phyloP scores from a whole-genome alignment of 2,329 filamentous ascomycete genomes.

The Herpotrichia juniperi region DNA sequence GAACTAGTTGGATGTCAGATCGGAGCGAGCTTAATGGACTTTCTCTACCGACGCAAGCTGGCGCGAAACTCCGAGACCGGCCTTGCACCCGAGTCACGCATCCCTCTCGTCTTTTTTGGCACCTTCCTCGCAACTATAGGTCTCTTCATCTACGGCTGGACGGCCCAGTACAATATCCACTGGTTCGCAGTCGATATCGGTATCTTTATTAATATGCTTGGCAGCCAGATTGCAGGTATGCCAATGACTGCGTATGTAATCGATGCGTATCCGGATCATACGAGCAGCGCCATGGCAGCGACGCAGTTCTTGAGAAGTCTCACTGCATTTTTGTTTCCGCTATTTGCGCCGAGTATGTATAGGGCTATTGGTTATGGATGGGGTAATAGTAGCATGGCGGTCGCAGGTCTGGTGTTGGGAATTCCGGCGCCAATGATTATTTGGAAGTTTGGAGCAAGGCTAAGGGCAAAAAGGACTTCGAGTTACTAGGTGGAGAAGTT shows the following conservation, averaged over 20 bases:
- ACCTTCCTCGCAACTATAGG: conserved; percentile 25
- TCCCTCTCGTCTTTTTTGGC: conserved; percentile 27
- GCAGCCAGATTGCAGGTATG: conserved; percentile 41
- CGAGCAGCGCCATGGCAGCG: conserved; percentile 25
- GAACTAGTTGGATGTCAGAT: conserved; percentile 66
- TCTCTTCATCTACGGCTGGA: conserved; percentile 35
- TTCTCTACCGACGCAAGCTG: conserved; percentile 12
- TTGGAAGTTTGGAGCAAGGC: too few relatives aligned
- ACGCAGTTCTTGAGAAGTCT: conserved; percentile 27
- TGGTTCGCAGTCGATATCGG: conserved; percentile 55
- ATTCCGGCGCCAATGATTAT: too few relatives aligned
- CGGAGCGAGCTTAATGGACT: conserved; percentile 17
- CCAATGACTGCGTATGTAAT: conserved; percentile 65
- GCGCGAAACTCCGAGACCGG: conserved; percentile 54
- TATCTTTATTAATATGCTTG: conserved; percentile 51
- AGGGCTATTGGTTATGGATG: conserved; percentile 44
- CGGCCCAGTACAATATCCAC: conserved; percentile 24
- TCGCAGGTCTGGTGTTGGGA: background rate
- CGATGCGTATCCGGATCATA: conserved; percentile 59
- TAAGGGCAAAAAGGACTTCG: too few relatives aligned
- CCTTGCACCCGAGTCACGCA: conserved; percentile 37
- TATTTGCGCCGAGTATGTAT: conserved; percentile 46
- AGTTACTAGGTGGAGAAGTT: too few relatives aligned
- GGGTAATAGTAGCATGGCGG: conserved; percentile 39
- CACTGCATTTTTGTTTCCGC: conserved; percentile 38